These are phyloP conservation scores for Neoboletus magnificus DNA, from an alignment of 768 basidiomycete species.

Conservation along the genomic window DNA sequence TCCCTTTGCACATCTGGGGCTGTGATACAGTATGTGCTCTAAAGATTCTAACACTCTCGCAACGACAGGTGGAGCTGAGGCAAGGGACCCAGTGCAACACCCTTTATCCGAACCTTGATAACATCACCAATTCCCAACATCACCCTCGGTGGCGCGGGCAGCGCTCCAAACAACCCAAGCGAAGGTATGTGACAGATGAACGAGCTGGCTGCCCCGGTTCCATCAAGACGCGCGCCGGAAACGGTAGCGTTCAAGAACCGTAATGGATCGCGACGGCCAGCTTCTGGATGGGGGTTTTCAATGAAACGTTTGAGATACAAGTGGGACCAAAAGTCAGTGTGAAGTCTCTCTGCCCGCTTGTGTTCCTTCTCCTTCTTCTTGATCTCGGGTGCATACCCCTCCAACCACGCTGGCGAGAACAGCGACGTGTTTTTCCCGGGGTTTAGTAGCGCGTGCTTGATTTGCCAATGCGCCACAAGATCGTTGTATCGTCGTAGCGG, in stretches of 20 bases:
- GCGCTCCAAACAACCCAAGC: constrained; percentile 24
- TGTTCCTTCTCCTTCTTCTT: constrained; percentile 34
- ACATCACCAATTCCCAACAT: constrained; percentile 25
- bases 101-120: constrained; percentile 26
- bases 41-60: background rate
- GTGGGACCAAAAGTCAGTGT: constrained; percentile 42
- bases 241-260: constrained; percentile 26
- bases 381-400: constrained; percentile 39
- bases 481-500: constrained; percentile 86
- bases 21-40: background rate
- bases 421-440: constrained; percentile 33
- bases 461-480: constrained; percentile 87
- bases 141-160: constrained; percentile 6
- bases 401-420: constrained; percentile 48
- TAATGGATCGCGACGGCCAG: constrained; percentile 28
- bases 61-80: constrained; percentile 24
- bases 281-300: constrained; percentile 19
- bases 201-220: constrained; percentile 6
- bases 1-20: background rate
- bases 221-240: constrained; percentile 16
- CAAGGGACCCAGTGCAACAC: constrained; percentile 29
- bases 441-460: constrained; percentile 69
- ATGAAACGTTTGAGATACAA: constrained; percentile 39
- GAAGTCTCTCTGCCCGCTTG: constrained; percentile 30
- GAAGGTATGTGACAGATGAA: constrained; percentile 24